A percentile compares a stretch with the other conserved stretches of the same genome.
Evolutionary conservation across 495 filamentous ascomycete species (phyloP).

Genomic region (Evansstolkia leycettana): DNA sequence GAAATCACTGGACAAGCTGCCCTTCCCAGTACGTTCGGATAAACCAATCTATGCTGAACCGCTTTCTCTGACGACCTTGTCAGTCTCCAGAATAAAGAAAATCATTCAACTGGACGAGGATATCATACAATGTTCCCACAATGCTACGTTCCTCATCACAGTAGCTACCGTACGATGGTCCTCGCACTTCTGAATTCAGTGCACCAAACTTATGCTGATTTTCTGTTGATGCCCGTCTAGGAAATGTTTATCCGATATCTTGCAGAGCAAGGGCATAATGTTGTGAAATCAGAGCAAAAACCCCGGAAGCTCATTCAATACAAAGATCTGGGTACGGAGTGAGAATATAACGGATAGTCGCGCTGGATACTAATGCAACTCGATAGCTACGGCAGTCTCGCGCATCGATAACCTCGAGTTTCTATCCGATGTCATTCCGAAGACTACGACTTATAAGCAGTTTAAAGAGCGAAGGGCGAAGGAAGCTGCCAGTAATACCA

Average conservation of each 20-base stretch:
- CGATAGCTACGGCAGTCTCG: conserved; percentile 67
- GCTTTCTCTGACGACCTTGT: not conserved
- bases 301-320: conserved; percentile 92
- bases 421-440: conserved; percentile 80
- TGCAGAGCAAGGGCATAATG: conserved; percentile 70
- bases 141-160: conserved; percentile 89
- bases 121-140: conserved; percentile 72
- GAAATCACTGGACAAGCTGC: conserved; percentile 76
- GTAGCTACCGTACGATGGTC: conserved; percentile 58
- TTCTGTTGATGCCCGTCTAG: conserved; percentile 28
- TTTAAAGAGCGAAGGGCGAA: conserved; percentile 54
- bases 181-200: not conserved
- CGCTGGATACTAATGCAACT: no score
- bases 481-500: conserved; percentile 30
- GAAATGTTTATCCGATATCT: conserved; percentile 96
- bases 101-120: conserved; percentile 85
- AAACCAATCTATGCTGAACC: not conserved
- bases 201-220: not conserved
- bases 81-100: conserved; percentile 87
- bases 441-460: conserved; percentile 67
- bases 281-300: conserved; percentile 81
- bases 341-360: no score
- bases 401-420: conserved; percentile 93
- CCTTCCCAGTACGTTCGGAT: conserved; percentile 60
- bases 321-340: conserved; percentile 72